Evolutionary conservation across 495 filamentous ascomycete genomes (phyloP), one percentile per base, ranked within the genome.

Genomic region (Podospora anserina): DNA sequence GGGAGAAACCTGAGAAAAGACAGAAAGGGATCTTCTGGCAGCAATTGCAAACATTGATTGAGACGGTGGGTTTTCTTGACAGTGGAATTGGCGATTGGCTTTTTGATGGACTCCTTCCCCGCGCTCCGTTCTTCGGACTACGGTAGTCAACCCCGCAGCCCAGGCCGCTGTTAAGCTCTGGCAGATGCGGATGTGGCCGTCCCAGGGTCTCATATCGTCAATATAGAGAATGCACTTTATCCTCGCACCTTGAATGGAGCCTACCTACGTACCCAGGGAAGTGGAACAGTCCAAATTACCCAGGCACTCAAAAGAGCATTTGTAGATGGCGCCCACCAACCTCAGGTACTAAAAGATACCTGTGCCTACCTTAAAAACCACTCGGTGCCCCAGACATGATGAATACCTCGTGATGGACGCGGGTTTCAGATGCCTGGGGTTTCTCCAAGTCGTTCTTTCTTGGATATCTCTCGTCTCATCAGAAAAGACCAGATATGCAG

Each of bases 51-150:
- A 69, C 67, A 76, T 71, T 28, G 28, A 54, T 66, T 57, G 60
- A n/a, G 20, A 27, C 49, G 27, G 56, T 26, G 26, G 59, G 16
- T 28, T 61, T 20, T 63, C 11, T 39, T 39, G n/a, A 58, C 55
- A 26, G 55, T 20, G 13, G 1, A 58, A 7, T 58, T 49, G 39
- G 39, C 55, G 18, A 58, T 9, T 64, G 18, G 30, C 23, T 68
- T 62, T 61, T 44, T 63, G 30, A 61, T 26, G 27, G 15, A 16
- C 49, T 19, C 56, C 30, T 53, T 68, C 32, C 66, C 32, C 61
- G 30, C 61, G 53, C 75, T 77, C 75, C 75, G 75, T 71, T 72
- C 70, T 69, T 75, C 75, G 75, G 75, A 71, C 68, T 49, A 64
- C 11, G 27, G 56, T 15, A 61, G 64, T 44, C 68, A 66, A 70